Conservation (phyloP, 495 filamentous ascomycete species). For the Hyaloscypha variabilis region DNA sequence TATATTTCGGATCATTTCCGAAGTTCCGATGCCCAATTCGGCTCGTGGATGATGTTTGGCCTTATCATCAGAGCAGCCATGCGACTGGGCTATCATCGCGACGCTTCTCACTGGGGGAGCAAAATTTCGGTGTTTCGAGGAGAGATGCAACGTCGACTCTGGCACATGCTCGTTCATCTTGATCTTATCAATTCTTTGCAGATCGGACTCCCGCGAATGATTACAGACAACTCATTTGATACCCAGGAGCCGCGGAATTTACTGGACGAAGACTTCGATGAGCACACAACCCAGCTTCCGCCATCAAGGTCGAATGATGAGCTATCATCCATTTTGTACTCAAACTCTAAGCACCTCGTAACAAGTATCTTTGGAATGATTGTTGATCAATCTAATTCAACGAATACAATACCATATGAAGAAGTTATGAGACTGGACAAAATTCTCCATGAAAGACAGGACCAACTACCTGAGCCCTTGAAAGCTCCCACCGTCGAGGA, state of each 20-base stretch:
- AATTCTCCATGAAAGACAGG: conserved; percentile 59
- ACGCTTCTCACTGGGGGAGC: conserved; percentile 35
- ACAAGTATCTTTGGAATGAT: conserved; percentile 41
- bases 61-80: conserved; percentile 51
- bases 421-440: conserved; percentile 69
- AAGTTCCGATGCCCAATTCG: conserved; percentile 44
- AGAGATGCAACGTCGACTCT: conserved; percentile 59
- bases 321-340: conserved; percentile 47
- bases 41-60: conserved; percentile 50
- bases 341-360: conserved; percentile 45
- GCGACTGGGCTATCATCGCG: conserved; percentile 58
- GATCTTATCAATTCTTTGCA: conserved; percentile 56
- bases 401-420: conserved; percentile 55
- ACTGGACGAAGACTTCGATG: conserved; percentile 50
- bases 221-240: conserved; percentile 49
- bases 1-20: conserved; percentile 45
- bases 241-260: conserved; percentile 47
- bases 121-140: conserved; percentile 54
- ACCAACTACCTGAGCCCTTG: conserved; percentile 58
- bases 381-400: conserved; percentile 41
- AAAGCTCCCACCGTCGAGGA: conserved; percentile 62
- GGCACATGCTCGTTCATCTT: conserved; percentile 50
- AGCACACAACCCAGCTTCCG: conserved; percentile 45
- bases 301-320: conserved; percentile 43
- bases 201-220: conserved; percentile 54